Conservation (phyloP, 2,329 filamentous ascomycete species). For the Phyllosticta paracitricarpa region DNA sequence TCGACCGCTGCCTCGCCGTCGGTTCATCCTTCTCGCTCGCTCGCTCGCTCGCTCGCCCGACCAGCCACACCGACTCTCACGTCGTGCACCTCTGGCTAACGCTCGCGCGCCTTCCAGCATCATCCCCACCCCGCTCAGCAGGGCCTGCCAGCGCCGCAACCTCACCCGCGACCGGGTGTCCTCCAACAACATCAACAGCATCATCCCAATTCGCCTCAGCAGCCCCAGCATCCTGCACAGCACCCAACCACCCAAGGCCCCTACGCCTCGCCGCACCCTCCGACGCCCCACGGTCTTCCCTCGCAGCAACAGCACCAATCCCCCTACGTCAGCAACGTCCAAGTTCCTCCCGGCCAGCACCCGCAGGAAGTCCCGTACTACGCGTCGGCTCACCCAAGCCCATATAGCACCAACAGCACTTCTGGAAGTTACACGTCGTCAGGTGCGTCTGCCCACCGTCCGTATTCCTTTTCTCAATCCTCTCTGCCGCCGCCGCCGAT, state of each 20-base stretch:
- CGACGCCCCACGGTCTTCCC: constrained; percentile 42
- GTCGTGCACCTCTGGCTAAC: constrained; percentile 12
- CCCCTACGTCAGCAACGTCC: constrained; percentile 58
- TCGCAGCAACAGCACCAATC: constrained; percentile 38
- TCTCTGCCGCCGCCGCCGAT: not conserved
- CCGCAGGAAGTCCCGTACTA: constrained; percentile 63
- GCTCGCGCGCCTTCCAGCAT: constrained; percentile 46
- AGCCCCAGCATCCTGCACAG: constrained; percentile 42
- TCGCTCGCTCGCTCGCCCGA: not conserved
- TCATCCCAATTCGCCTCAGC: constrained; percentile 54
- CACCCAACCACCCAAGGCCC: constrained; percentile 48
- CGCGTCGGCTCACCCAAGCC: constrained; percentile 58
- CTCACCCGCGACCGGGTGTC: constrained; percentile 57
- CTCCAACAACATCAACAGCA: constrained; percentile 53
- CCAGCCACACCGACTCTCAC: constrained; percentile 8
- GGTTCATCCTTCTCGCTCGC: not conserved
- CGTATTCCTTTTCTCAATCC: not conserved
- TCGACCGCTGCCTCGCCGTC: not conserved
- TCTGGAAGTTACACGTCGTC: constrained; percentile 78
- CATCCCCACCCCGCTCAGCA: constrained; percentile 64
- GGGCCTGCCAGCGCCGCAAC: constrained; percentile 54
- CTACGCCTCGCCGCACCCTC: constrained; percentile 59
- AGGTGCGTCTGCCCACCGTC: constrained; percentile 20
- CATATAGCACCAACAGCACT: constrained; percentile 74
- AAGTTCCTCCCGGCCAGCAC: constrained; percentile 51